Conservation (phyloP, 345 rosid species). For the Turnera subulata region DNA sequence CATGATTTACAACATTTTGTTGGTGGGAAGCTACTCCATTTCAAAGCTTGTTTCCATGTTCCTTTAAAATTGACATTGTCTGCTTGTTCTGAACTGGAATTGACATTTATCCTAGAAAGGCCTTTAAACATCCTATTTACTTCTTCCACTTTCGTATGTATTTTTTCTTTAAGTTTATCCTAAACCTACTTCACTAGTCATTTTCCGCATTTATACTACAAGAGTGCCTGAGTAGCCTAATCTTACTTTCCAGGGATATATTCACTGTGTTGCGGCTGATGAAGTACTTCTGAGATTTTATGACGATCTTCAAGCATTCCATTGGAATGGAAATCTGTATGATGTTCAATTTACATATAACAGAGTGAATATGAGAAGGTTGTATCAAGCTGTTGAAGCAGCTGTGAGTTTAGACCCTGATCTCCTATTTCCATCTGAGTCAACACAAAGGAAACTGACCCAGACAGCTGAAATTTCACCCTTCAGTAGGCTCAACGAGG, state of each 20-base stretch:
- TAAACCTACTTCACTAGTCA: too few species aligned
- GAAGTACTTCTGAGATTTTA: slow-evolving; percentile 65
- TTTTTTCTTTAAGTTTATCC: too few species aligned
- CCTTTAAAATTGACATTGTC: too few species aligned
- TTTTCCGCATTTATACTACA: too few species aligned
- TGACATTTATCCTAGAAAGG: too few species aligned
- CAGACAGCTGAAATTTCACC: slow-evolving; percentile 41
- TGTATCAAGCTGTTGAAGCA: slow-evolving; percentile 66
- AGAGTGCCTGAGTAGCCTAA: too few species aligned
- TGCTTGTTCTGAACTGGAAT: too few species aligned
- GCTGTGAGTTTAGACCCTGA: slow-evolving; percentile 38
- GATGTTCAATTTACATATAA: slow-evolving; percentile 66
- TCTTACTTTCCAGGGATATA: slow-evolving; percentile 48
- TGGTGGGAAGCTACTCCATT: too few species aligned
- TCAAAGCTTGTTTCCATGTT: too few species aligned
- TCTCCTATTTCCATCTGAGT: slow-evolving; percentile 59
- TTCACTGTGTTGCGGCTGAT: slow-evolving; percentile 80
- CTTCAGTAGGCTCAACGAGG: slow-evolving; percentile 54
- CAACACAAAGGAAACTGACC: slow-evolving; percentile 38
- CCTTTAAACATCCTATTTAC: too few species aligned
- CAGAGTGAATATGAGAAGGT: slow-evolving; percentile 59
- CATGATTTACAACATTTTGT: too few species aligned
- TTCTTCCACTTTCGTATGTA: too few species aligned
- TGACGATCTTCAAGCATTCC: slow-evolving; percentile 41
- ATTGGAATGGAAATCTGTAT: slow-evolving; percentile 46